These are phyloP conservation scores for Tetrapisispora taiwanensis DNA, from an alignment of 805 yeast species.

Conservation along the genomic window DNA sequence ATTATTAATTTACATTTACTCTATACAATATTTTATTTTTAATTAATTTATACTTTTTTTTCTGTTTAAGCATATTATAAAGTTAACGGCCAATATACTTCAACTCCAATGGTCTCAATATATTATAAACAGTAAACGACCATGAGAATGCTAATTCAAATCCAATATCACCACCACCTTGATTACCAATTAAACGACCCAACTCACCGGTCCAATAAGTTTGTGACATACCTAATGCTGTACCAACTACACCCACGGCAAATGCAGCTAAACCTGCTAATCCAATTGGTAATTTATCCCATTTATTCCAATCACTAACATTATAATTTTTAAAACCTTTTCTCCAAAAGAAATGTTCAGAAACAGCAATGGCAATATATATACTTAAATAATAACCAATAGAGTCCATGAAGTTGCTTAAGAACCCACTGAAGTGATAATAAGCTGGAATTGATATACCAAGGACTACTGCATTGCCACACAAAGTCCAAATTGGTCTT, in stretches of 20 bases:
- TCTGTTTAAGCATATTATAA: no score
- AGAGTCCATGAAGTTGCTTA: constrained; percentile 79
- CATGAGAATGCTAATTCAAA: constrained; percentile 68
- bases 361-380: constrained; percentile 58
- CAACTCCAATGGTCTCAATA: constrained; percentile 55
- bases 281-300: constrained; percentile 58
- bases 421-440: constrained; percentile 60
- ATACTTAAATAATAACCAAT: constrained; percentile 88
- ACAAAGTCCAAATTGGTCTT: constrained; percentile 69
- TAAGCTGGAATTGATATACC: constrained; percentile 87
- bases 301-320: constrained; percentile 47
- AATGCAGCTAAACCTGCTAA: constrained; percentile 68
- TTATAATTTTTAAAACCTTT: constrained; percentile 55
- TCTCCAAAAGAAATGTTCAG: constrained; percentile 77
- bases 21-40: not conserved
- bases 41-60: not conserved
- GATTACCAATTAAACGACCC: constrained; percentile 46
- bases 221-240: constrained; percentile 78
- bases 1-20: no score
- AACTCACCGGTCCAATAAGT: constrained; percentile 71
- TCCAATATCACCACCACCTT: constrained; percentile 51
- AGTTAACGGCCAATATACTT: constrained; percentile 45
- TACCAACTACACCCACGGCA: constrained; percentile 77
- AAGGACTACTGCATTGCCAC: constrained; percentile 64
- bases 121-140: constrained; percentile 52